These are phyloP conservation scores for Kockovaella imperatae DNA, from an alignment of 768 basidiomycete species.

Conservation along the genomic window DNA sequence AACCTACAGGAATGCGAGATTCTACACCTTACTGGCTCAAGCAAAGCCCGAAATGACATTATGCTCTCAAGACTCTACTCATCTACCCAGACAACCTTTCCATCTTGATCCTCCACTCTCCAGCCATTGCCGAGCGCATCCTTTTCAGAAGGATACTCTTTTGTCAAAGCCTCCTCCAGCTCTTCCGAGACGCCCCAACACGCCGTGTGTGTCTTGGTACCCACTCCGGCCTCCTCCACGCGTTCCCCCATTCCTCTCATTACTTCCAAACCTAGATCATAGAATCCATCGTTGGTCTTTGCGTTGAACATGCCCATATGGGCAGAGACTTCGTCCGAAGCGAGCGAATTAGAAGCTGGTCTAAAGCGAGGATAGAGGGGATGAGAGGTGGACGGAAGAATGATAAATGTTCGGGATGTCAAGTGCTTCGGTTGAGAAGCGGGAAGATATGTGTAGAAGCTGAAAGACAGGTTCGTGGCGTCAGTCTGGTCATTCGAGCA, in stretches of 20 bases:
- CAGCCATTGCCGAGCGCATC: too few relatives aligned
- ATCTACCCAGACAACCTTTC: conserved; percentile 1
- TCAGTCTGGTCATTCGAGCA: background rate
- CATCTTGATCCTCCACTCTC: background rate
- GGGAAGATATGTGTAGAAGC: conserved; percentile 74
- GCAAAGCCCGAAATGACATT: too few relatives aligned
- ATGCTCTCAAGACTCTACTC: background rate
- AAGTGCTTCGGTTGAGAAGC: conserved; percentile 56
- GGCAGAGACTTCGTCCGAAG: conserved; percentile 68
- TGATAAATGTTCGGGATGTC: conserved; percentile 63
- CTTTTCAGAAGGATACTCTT: too few relatives aligned
- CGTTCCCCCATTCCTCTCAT: conserved; percentile 47
- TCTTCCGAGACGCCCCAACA: background rate
- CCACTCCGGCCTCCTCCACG: conserved; percentile 34
- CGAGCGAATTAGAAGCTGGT: conserved; percentile 59
- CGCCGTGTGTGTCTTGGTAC: background rate
- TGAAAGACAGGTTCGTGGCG: conserved; percentile 39
- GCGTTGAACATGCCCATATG: conserved; percentile 83
- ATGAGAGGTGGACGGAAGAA: conserved; percentile 54
- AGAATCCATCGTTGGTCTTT: conserved; percentile 80
- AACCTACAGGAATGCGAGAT: too few relatives aligned
- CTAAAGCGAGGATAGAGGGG: conserved; percentile 52
- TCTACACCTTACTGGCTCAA: too few relatives aligned
- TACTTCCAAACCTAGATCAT: conserved; percentile 66
- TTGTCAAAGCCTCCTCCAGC: conserved; percentile 2